Evolutionary conservation across 805 yeast species (phyloP), one percentile per base, ranked within the genome.

Genomic region (Wickerhamiella allomyrinae): DNA sequence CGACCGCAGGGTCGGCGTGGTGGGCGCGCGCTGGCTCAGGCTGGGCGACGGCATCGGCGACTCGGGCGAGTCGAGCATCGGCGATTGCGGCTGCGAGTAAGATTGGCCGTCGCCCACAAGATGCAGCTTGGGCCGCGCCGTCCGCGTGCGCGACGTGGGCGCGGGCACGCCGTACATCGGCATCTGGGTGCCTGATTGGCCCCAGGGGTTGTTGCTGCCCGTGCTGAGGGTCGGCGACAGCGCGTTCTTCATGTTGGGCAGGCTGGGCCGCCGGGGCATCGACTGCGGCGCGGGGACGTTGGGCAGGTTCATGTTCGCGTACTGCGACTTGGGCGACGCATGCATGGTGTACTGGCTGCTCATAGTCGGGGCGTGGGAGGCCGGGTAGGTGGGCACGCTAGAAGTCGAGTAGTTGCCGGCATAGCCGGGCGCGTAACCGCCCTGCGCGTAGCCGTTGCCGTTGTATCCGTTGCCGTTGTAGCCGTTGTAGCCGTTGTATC

Each of bases 231-330:
- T 11, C 13, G 34, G 21, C 13, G n/a, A 13, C 34, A 9, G 21
- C 11, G 21, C 10, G 34, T 10, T 17, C 34, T 31, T 15, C 21
- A 17, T 31, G 20, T 19, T 21, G 5, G 34, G 21, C 34, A 31
- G 34, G 21, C 21, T 15, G 11, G 34, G 34, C 34, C 21, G 13
- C 21, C 34, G 20, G 21, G 34, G 34, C 20, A 31, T 11, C 9
- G 21, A 13, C 21, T 15, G 9, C 21, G 17, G 21, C 10, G 29
- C 5, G 7, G 39, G 39, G 20, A 36, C 39, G 29, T 36, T 20
- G 20, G 39, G 39, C 9, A 36, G 39, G 11, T 36, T 29, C 39
- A 36, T 36, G 29, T 36, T 10, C 17, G 34, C 20, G 14, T 13
- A 31, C 20, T 13, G 21, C 20, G 34, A 15, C 34, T 31, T n/a